Conservation (phyloP, 345 rosid species). For the Citrus cavaleriei region DNA sequence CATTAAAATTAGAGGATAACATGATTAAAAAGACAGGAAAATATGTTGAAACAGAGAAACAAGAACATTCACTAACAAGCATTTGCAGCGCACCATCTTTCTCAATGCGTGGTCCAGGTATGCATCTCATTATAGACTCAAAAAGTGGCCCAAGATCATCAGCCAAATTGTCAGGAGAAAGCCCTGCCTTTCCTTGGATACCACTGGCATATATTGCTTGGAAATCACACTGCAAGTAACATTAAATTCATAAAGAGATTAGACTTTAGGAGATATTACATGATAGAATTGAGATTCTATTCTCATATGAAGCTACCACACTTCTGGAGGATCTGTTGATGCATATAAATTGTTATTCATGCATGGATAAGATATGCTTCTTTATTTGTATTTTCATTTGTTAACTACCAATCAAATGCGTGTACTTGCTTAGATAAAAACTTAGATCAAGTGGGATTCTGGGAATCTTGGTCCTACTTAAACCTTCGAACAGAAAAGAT, state of each 20-base stretch:
- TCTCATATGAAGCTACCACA: too few relatives aligned
- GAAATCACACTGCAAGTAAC: conserved; percentile 79
- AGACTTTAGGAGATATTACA: not conserved
- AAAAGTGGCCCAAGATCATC: conserved; percentile 95
- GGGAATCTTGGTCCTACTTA: not conserved
- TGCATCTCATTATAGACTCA: conserved; percentile 88
- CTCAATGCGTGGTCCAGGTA: conserved; percentile 85
- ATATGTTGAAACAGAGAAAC: conserved; percentile 16
- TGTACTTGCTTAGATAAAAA: not conserved
- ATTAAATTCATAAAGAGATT: conserved; percentile 3
- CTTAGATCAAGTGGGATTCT: not conserved
- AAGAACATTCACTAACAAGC: conserved; percentile 78
- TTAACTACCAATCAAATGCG: not conserved
- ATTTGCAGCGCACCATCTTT: conserved; percentile 96
- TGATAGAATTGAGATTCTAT: not conserved
- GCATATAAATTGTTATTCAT: not conserved
- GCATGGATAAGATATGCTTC: not conserved
- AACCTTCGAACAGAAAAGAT: not conserved
- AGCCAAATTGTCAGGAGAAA: conserved; percentile 76
- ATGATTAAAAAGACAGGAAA: conserved; percentile 5
- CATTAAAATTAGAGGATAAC: conserved; percentile 4
- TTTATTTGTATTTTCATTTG: not conserved
- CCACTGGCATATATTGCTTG: conserved; percentile 96
- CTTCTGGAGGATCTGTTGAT: not conserved
- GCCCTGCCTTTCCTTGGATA: conserved; percentile 89